Base-by-base conservation (phyloP, 2,329 filamentous ascomycete species). In the Arthrobotrys entomopaga region DNA sequence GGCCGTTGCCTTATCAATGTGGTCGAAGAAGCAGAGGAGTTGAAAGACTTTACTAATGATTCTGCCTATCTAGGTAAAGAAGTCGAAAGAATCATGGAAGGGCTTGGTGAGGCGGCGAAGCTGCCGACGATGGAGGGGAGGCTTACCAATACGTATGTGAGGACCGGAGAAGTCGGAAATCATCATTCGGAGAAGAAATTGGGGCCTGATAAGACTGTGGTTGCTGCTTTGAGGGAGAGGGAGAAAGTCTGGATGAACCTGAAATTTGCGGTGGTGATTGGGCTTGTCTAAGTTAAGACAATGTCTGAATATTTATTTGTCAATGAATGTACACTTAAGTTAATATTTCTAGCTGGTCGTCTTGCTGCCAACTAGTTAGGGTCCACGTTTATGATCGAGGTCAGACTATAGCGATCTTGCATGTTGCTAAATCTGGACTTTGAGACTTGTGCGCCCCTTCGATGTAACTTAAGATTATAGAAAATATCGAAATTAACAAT, bases 211-310 rank as follows among this genome's bases (percentile, higher is more conserved):
- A 42, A 13, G 7, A 52, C 53, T 2, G 70, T 74, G 13, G 40
- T 34, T 11, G 24, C 29, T 24, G 56, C 70, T 8, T 58, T 74
- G 42, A 58, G 38, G 34, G 70, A 74, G 46, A 63, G 70, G 24
- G 70, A 74, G 15, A 26, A 11, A 4, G 70, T 66, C 40, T 74
- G 63, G 63, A 42, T 49, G n/a, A 64, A 67, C 52, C 24, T 74
- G 63, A 74, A 74, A 26, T 74, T 74, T 16, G 63, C 57, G 1
- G 34, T 74, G 22, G 70, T 74, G n/a, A 74, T 74, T n/a, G 70
- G 70, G 8, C 16, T 74, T 52, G 52, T 74, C 43, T 74, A 13
- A 46, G 6, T 10, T 16, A 10, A 34, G 6, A 6, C 29, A 7
- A 34, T 34, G 7, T 2, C 29, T 34, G 10, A 3, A 26, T 26